Conservation (phyloP, 352 stramenopile genomes). For the Phytophthora hibernalis region DNA sequence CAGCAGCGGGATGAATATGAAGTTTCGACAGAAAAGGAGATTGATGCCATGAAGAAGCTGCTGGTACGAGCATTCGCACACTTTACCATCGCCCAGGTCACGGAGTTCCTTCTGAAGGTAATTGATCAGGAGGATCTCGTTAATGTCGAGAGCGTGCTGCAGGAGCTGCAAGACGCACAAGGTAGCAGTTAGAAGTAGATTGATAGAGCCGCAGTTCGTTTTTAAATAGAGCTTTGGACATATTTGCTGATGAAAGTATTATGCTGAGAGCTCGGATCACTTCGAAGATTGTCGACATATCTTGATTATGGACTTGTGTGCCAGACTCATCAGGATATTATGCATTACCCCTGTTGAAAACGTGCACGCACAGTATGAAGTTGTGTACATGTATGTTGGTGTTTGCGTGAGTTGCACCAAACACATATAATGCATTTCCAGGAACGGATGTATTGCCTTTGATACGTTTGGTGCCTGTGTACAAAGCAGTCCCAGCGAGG, state of each 20-base stretch:
- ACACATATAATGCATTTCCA: too few relatives aligned
- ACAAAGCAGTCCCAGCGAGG: too few relatives aligned
- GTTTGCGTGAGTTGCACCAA: too few relatives aligned
- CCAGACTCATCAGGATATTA: too few relatives aligned
- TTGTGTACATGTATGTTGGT: too few relatives aligned
- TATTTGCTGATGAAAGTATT: not conserved
- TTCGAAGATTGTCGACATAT: too few relatives aligned
- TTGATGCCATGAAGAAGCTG: slow-evolving; percentile 49
- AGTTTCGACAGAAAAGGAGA: slow-evolving; percentile 36
- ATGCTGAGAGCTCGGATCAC: too few relatives aligned
- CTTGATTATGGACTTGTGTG: too few relatives aligned
- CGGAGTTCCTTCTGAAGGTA: slow-evolving; percentile 58
- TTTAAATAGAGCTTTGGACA: slow-evolving; percentile 17
- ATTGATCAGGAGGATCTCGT: slow-evolving; percentile 43
- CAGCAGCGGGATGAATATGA: slow-evolving; percentile 30
- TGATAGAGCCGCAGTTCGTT: slow-evolving; percentile 10
- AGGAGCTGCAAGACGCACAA: slow-evolving; percentile 33
- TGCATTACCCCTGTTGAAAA: too few relatives aligned
- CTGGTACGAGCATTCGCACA: slow-evolving; percentile 46
- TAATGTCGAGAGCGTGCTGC: slow-evolving; percentile 46
- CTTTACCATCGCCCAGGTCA: slow-evolving; percentile 50
- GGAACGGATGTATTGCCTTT: too few relatives aligned
- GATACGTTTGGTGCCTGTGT: too few relatives aligned
- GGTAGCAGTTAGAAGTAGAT: slow-evolving; percentile 30
- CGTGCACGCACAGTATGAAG: too few relatives aligned